Evolutionary conservation across 352 stramenopile genomes (phyloP).

Genomic region (Blastocystis sp.): DNA sequence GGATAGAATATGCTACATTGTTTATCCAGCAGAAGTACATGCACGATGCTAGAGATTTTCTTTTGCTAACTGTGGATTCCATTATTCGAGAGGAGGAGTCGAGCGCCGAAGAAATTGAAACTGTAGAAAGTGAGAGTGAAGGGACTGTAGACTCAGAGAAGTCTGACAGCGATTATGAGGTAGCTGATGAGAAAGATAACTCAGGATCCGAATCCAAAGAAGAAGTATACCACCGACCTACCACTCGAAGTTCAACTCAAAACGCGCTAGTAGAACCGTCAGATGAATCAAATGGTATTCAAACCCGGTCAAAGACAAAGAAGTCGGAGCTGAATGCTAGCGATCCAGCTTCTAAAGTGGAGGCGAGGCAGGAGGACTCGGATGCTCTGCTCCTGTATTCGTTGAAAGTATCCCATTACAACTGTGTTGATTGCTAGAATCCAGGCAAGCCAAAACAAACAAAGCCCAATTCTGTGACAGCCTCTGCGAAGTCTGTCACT

Average conservation of each 20-base stretch:
- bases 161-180: conserved; percentile 19
- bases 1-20: background rate
- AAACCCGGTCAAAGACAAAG: background rate
- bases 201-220: background rate
- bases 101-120: background rate
- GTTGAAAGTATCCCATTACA: background rate
- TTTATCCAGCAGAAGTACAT: background rate
- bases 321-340: background rate
- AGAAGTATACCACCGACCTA: background rate
- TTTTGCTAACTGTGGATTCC: background rate
- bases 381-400: background rate
- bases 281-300: background rate
- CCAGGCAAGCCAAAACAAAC: background rate
- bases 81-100: background rate
- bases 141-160: background rate
- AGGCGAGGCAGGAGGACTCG: background rate
- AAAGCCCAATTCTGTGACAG: background rate
- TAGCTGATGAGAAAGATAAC: background rate
- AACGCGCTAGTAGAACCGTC: background rate
- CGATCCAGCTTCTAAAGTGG: background rate
- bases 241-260: background rate
- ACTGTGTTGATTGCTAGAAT: background rate
- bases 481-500: background rate
- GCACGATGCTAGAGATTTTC: background rate
- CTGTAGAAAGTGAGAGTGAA: background rate